Conservation (phyloP, 2,329 filamentous ascomycete genomes). For the Sporothrix brasiliensis region DNA sequence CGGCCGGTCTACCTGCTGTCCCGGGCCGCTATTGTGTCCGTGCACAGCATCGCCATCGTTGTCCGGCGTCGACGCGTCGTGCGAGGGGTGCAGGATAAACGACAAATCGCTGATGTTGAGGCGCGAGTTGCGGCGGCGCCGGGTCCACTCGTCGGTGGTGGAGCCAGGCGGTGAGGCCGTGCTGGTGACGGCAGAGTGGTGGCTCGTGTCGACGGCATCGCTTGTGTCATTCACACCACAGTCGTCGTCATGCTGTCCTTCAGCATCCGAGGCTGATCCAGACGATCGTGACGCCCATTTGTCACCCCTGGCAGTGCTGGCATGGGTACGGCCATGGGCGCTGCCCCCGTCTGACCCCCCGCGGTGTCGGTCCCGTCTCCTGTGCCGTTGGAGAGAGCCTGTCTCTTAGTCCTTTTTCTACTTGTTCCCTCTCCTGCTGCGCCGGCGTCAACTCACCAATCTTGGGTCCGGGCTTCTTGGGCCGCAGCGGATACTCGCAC, state of each 20-base stretch:
- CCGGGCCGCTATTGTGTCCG: not conserved
- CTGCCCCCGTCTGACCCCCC: not conserved
- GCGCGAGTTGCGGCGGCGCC: slow-evolving; percentile 22
- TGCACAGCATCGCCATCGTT: not conserved
- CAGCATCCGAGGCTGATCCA: not conserved
- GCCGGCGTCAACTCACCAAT: slow-evolving; percentile 1
- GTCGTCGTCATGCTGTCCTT: not conserved
- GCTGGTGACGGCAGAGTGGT: not conserved
- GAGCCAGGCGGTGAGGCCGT: not conserved
- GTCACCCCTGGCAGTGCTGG: not conserved
- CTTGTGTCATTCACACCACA: not conserved
- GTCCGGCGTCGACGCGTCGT: slow-evolving; percentile 27
- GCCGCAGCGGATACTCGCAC: slow-evolving; percentile 24
- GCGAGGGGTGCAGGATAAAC: slow-evolving; percentile 28
- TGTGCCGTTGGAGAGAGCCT: slow-evolving; percentile 21
- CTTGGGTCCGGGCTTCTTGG: slow-evolving; percentile 29
- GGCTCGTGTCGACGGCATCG: no score
- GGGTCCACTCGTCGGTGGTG: slow-evolving; percentile 15
- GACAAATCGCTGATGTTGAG: slow-evolving; percentile 27
- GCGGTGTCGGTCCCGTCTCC: slow-evolving; percentile 10
- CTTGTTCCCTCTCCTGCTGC: not conserved
- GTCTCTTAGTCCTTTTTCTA: not conserved
- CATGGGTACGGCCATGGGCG: not conserved
- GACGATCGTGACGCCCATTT: not conserved
- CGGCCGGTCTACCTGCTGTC: not conserved